Base-by-base conservation (phyloP, 495 filamentous ascomycete genomes). In the Trichocladium antarcticum region DNA sequence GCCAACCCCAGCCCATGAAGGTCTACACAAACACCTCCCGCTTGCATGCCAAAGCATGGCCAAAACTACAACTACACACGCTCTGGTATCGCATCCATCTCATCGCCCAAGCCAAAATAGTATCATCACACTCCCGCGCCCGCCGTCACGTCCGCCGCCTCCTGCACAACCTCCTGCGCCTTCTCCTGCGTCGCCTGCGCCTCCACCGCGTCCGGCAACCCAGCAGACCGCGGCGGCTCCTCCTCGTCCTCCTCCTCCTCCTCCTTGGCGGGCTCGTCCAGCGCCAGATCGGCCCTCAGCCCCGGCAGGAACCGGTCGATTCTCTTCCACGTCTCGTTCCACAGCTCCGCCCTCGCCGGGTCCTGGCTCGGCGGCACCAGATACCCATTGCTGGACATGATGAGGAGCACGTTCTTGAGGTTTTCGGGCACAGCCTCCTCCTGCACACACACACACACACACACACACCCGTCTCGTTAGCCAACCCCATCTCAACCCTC, bases 341-440 rank as follows among this genome's bases (percentile, higher is more conserved):
- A 88, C 31, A 88, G 62, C 53, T 77, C 73, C 56, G 78, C 73
- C 32, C 79, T 71, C 20, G 68, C 66, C 8, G 74, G 69, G 32
- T 80, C 74, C 59, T 76, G 66, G 52, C 79, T 79, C 6, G 87
- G 83, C 9, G 84, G 76, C 0, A 86, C 81, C 6, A 99, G 77
- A 55, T 87, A 89, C 24, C 86, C 89, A 34, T 82, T 87, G 60
- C 80, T 88, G 2, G 87, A 79, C 92, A 99, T 97, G 55, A 99
- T 90, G 12, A 97, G 74, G 12, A 99, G 73, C 44, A 97, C 87
- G 53, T 99, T 99, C 68, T 97, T 99, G 51, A 99, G 69, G 56
- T 84, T 88, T 62, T 99, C 93, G 5, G 89, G 87, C 3, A 99
- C 87, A 24, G 92, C 89, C 71, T 97, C 90, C 66, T 94, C 87